Evolutionary conservation across 176 grass and related monocot species (phyloP).

Genomic region (Puya raimondii): DNA sequence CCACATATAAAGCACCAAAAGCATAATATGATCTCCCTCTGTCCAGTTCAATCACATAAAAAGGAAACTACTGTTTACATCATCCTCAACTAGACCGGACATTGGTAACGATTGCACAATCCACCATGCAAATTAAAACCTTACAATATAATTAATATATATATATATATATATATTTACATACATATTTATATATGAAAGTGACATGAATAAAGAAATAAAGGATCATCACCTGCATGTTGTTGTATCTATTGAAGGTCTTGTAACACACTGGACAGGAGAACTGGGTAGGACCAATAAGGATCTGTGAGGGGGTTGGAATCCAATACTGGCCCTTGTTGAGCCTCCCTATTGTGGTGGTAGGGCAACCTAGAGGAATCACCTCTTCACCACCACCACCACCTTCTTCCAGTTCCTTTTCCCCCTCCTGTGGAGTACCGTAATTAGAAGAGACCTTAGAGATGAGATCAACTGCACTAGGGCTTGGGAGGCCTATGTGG

Average conservation of each 20-base stretch:
- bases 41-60: slow-evolving; percentile 98
- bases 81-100: slow-evolving; percentile 27
- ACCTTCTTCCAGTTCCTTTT: slow-evolving; percentile 40
- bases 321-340: slow-evolving; percentile 99
- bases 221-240: slow-evolving; percentile 74
- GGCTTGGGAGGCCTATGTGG: slow-evolving; percentile 58
- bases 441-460: slow-evolving; percentile 36
- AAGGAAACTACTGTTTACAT: slow-evolving; percentile 49
- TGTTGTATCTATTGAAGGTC: slow-evolving; percentile 98
- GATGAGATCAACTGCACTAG: slow-evolving; percentile 53
- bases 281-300: slow-evolving; percentile 97
- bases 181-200: slow-evolving; percentile 13
- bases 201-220: neutral
- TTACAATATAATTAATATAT: neutral
- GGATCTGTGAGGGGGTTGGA: slow-evolving; percentile 91
- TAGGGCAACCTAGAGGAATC: slow-evolving; percentile 56
- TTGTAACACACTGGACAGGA: slow-evolving; percentile 98
- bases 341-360: slow-evolving; percentile 82
- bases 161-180: slow-evolving; percentile 5
- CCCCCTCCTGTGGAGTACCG: slow-evolving; percentile 2
- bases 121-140: neutral
- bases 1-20: slow-evolving; percentile 45
- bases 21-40: slow-evolving; percentile 36
- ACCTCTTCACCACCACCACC: slow-evolving; percentile 37
- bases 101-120: slow-evolving; percentile 14